Conservation (phyloP, 2,329 filamentous ascomycete genomes). For the Bipolaris sorokiniana region DNA sequence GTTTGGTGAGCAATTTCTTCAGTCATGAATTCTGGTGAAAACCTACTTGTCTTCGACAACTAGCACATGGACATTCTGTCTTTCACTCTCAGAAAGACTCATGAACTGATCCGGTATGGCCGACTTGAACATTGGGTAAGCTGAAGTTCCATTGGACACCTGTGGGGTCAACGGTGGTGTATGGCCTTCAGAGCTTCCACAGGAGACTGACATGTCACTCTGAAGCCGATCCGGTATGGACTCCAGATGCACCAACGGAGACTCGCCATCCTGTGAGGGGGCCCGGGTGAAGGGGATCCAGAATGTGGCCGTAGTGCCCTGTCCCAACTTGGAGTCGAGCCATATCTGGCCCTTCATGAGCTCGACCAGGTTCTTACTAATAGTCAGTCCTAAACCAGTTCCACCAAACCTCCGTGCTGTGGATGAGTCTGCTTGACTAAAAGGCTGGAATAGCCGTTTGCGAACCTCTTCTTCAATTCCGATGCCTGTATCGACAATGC, state of each 20-base stretch:
- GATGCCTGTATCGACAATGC: conserved; percentile 78
- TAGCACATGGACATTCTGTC: conserved; percentile 70
- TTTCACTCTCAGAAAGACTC: conserved; percentile 62
- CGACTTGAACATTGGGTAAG: conserved; percentile 36
- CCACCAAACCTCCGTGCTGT: conserved; percentile 80
- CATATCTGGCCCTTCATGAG: conserved; percentile 79
- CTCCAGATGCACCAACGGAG: conserved; percentile 66
- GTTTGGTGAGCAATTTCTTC: conserved; percentile 9
- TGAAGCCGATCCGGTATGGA: conserved; percentile 71
- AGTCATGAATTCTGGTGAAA: background rate
- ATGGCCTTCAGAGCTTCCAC: conserved; percentile 68
- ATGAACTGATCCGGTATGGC: conserved; percentile 43
- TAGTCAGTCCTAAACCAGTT: conserved; percentile 78
- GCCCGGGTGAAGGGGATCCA: conserved; percentile 79
- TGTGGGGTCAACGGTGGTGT: conserved; percentile 52
- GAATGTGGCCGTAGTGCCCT: conserved; percentile 76
- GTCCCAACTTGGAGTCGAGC: conserved; percentile 69
- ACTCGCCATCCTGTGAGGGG: conserved; percentile 58
- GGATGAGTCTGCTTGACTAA: conserved; percentile 81
- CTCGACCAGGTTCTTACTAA: conserved; percentile 77
- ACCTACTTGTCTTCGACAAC: conserved; percentile 82
- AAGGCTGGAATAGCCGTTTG: conserved; percentile 76
- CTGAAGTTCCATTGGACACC: conserved; percentile 25
- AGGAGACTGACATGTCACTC: conserved; percentile 64
- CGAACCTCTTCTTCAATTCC: conserved; percentile 80